A percentile compares a stretch with the other conserved stretches of the same genome.
phyloP scores from a whole-genome alignment of 495 filamentous ascomycete genomes.

The Filosporella fistucella region DNA sequence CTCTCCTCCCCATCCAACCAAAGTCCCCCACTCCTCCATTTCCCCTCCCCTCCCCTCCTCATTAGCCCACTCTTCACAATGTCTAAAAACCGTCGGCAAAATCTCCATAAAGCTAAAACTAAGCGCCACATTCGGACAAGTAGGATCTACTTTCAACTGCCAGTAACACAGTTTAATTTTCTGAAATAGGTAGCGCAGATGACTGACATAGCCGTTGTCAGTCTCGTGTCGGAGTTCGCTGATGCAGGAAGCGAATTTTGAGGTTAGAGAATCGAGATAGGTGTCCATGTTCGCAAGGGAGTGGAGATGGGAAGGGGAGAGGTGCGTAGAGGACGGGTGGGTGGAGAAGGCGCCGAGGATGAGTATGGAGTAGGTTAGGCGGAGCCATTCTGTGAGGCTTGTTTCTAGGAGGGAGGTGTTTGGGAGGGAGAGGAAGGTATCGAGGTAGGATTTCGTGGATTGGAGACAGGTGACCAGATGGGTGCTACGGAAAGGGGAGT shows the following conservation, averaged over 20 bases:
- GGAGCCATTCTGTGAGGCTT: conserved; percentile 4
- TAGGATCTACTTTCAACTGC: not conserved
- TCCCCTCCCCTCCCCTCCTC: too few species aligned
- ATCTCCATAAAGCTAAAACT: not conserved
- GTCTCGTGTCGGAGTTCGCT: not conserved
- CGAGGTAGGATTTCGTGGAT: conserved; percentile 9
- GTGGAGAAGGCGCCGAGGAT: conserved; percentile 7
- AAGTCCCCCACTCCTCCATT: too few species aligned
- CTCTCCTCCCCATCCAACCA: too few species aligned
- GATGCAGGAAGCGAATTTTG: not conserved
- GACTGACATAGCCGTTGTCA: not conserved
- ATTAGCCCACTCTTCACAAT: too few species aligned
- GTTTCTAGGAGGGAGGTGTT: not conserved
- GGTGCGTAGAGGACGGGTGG: not conserved
- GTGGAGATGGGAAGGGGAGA: too few species aligned
- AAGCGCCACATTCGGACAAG: not conserved
- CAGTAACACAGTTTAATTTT: not conserved
- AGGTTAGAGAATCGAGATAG: not conserved
- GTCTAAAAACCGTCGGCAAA: too few species aligned
- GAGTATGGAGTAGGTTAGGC: conserved; percentile 9
- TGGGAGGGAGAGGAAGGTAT: conserved; percentile 1
- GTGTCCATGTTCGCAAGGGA: too few species aligned
- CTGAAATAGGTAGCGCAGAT: not conserved
- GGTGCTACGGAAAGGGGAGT: not conserved
- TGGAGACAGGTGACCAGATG: not conserved